These are phyloP conservation scores for Sodiomyces alkalinus DNA, from an alignment of 2,329 filamentous ascomycete species.

Conservation along the genomic window DNA sequence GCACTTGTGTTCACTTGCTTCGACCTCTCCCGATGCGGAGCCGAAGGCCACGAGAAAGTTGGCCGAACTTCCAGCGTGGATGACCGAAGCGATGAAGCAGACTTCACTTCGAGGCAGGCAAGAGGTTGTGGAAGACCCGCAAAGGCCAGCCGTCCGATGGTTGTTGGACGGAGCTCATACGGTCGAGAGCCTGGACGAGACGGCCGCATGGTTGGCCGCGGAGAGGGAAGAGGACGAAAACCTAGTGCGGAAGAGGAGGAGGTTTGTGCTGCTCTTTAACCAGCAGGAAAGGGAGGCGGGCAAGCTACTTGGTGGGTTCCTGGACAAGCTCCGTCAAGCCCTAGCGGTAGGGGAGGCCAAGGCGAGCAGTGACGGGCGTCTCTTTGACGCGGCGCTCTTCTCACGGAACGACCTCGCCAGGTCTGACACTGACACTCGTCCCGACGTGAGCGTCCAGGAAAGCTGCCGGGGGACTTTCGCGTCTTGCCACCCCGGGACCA, in stretches of 20 bases:
- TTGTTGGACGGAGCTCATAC: slow-evolving; percentile 83
- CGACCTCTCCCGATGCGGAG: no score
- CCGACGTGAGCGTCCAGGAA: slow-evolving; percentile 1
- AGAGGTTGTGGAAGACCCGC: slow-evolving; percentile 42
- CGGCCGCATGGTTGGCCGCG: slow-evolving; percentile 59
- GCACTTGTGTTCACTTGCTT: slow-evolving; percentile 8
- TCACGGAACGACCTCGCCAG: not conserved
- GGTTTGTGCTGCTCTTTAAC: slow-evolving; percentile 66
- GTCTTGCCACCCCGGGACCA: not conserved
- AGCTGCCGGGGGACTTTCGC: not conserved
- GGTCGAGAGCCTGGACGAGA: slow-evolving; percentile 62
- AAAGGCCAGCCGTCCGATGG: slow-evolving; percentile 47
- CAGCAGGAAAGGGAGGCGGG: slow-evolving; percentile 73
- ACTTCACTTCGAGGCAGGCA: slow-evolving; percentile 64
- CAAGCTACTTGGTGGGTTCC: slow-evolving; percentile 33
- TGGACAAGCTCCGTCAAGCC: slow-evolving; percentile 39
- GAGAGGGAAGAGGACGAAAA: slow-evolving; percentile 13
- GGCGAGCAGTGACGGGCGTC: no score
- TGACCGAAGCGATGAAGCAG: slow-evolving; percentile 48
- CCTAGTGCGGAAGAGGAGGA: no score
- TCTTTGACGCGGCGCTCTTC: slow-evolving; percentile 1
- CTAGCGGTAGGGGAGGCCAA: slow-evolving; percentile 30
- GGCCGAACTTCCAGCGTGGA: slow-evolving; percentile 29
- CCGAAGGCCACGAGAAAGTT: slow-evolving; percentile 29
- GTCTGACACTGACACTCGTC: no score